Evolutionary conservation across 371 early-diverging fungal genomes (phyloP).

Genomic region (Mucor sp.): DNA sequence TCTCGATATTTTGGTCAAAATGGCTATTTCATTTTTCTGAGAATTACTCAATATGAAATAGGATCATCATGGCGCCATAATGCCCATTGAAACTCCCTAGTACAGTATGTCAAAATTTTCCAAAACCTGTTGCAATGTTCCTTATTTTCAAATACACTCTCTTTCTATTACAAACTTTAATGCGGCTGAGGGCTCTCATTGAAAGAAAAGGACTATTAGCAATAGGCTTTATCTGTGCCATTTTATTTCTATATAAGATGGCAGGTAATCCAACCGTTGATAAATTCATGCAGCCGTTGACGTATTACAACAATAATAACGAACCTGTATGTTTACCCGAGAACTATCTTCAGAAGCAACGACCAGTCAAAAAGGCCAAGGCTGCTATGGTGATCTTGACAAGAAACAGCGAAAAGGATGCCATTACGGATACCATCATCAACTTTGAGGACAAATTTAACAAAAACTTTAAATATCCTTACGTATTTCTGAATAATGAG

Average conservation of each 20-base stretch:
- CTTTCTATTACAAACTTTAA: not conserved
- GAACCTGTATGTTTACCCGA: slow-evolving; percentile 48
- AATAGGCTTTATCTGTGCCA: not conserved
- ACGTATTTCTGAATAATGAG: slow-evolving; percentile 51
- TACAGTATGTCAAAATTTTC: no score
- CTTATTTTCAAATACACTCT: no score
- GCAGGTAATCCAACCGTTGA: slow-evolving; percentile 44
- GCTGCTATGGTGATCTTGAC: slow-evolving; percentile 52
- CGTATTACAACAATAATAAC: slow-evolving; percentile 50
- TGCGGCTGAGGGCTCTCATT: not conserved
- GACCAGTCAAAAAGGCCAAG: slow-evolving; percentile 47
- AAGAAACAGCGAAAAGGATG: slow-evolving; percentile 48
- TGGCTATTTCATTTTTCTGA: no score
- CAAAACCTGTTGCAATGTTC: no score
- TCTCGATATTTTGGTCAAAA: no score
- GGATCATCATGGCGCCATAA: no score
- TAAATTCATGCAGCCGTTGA: slow-evolving; percentile 40
- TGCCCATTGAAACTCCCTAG: no score
- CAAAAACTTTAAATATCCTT: slow-evolving; percentile 52
- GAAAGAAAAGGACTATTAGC: not conserved
- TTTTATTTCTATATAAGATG: slow-evolving; percentile 37
- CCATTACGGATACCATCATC: slow-evolving; percentile 39
- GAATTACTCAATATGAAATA: no score
- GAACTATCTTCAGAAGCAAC: slow-evolving; percentile 27
- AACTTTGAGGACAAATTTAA: slow-evolving; percentile 53